Base-by-base conservation (phyloP, 1,139 yeast species). In the Debaryomycetaceae sp. region DNA sequence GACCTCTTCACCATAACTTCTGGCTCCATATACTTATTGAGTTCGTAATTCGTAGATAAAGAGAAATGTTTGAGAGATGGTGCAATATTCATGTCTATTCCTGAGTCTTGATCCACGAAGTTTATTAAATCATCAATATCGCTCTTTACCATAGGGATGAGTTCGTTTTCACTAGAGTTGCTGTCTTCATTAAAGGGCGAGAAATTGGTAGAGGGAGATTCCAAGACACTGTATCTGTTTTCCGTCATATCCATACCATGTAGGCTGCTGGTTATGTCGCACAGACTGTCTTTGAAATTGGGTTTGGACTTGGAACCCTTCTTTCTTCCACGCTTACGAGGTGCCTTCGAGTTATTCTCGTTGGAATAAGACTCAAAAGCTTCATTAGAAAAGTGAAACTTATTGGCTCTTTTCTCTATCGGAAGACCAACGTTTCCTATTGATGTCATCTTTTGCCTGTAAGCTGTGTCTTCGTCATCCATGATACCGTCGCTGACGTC, bases 291-390 rank as follows among this genome's bases (percentile, higher is more conserved):
- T n/a, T 30, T 30, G 31, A 15, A 13, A 13, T 17, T 13, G 5
- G 37, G 13, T 22, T 37, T 34, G 4, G 28, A 28, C 17, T 36
- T 36, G 13, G 31, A 31, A 14, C 40, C 38, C 31, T 34, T 41
- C 34, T 41, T 38, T 33, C 42, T 33, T 14, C 44, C 40, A 31
- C 40, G 36, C 29, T 39, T 41, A 15, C 26, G 15, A 16, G 41
- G 41, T 18, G 31, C 32, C 17, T 30, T 35, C 6, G 31, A 14
- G 13, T 18, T 35, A 11, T 22, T 22, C 26, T 22, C 26, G 11
- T 22, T 22, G 28, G 17, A 16, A 29, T 29, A 26, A 13, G 33
- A 17, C 30, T 17, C 30, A 29, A 24, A 11, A 8, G 14, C 34
- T 5, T 35, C 38, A 17, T 35, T 37, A 13, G 37, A 13, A 11